These are phyloP conservation scores for Hymenotorrendiella dingleyae DNA, from an alignment of 2,329 filamentous ascomycete species.

Conservation along the genomic window DNA sequence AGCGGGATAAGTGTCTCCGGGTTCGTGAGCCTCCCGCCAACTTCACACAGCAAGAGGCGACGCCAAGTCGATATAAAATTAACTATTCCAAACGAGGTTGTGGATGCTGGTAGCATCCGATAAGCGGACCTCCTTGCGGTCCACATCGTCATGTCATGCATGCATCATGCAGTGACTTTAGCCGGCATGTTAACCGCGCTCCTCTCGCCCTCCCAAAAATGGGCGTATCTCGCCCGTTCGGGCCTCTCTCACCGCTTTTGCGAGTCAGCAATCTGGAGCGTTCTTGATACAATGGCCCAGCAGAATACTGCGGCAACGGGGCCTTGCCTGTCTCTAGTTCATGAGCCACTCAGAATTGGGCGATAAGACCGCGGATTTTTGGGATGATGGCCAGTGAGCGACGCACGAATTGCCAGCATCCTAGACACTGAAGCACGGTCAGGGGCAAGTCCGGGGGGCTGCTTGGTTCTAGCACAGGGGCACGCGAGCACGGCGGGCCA, in stretches of 20 bases:
- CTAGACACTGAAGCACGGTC: too few species aligned
- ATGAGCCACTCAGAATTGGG: neutral
- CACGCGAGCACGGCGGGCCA: too few species aligned
- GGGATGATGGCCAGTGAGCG: too few species aligned
- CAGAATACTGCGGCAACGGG: too few species aligned
- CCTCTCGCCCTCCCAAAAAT: neutral
- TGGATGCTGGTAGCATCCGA: slow-evolving; percentile 5
- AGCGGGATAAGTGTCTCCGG: slow-evolving; percentile 5
- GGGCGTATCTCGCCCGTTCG: neutral
- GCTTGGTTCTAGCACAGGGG: too few species aligned
- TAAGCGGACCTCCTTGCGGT: neutral
- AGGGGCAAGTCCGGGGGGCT: too few species aligned
- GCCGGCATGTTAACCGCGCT: neutral
- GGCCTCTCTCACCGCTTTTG: neutral
- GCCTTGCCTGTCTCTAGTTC: too few species aligned
- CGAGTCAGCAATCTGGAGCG: neutral
- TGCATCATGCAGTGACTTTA: slow-evolving; percentile 1
- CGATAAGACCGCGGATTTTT: neutral
- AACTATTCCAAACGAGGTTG: slow-evolving; percentile 3
- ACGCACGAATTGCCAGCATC: too few species aligned
- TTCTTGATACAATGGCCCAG: too few species aligned
- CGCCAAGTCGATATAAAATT: slow-evolving; percentile 4
- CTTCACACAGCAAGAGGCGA: neutral
- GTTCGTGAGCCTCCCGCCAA: neutral
- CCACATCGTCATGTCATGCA: slow-evolving; percentile 6